These are phyloP conservation scores for Ceratocystis huliohia DNA, from an alignment of 2,329 filamentous ascomycete species.

Conservation along the genomic window DNA sequence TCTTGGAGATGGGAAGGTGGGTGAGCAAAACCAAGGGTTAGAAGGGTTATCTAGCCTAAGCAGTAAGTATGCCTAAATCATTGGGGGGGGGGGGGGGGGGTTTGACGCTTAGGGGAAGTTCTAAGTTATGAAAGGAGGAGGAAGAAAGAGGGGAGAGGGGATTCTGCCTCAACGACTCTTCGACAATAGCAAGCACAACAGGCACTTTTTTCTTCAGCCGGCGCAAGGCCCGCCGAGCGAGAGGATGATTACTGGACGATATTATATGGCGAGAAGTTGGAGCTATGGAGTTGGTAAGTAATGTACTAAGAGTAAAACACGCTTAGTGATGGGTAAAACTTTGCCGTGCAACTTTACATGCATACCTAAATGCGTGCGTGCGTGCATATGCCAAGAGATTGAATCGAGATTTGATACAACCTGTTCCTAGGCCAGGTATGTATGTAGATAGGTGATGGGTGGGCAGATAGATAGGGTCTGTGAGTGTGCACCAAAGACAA, in stretches of 20 bases:
- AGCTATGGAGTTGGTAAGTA: no score
- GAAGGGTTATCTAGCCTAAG: neutral
- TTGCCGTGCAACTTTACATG: neutral
- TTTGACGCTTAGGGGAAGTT: no score
- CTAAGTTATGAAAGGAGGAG: no score
- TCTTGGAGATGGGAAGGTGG: neutral
- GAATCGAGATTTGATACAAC: slow-evolving; percentile 9
- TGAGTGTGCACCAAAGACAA: no score
- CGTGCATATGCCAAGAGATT: slow-evolving; percentile 4
- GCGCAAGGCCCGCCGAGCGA: neutral
- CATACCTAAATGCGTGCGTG: neutral
- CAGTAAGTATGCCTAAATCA: no score
- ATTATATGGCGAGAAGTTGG: no score
- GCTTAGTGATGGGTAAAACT: neutral
- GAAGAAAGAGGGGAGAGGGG: neutral
- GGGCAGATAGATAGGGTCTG: no score
- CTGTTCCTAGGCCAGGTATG: neutral
- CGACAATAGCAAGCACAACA: no score
- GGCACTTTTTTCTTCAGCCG: neutral
- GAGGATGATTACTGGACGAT: no score
- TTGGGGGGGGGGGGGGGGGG: no score
- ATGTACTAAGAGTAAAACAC: no score
- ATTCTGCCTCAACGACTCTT: no score
- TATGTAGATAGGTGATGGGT: neutral
- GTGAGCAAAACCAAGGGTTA: neutral